phyloP scores from a whole-genome alignment of 495 filamentous ascomycete species.

The Podospora conica region DNA sequence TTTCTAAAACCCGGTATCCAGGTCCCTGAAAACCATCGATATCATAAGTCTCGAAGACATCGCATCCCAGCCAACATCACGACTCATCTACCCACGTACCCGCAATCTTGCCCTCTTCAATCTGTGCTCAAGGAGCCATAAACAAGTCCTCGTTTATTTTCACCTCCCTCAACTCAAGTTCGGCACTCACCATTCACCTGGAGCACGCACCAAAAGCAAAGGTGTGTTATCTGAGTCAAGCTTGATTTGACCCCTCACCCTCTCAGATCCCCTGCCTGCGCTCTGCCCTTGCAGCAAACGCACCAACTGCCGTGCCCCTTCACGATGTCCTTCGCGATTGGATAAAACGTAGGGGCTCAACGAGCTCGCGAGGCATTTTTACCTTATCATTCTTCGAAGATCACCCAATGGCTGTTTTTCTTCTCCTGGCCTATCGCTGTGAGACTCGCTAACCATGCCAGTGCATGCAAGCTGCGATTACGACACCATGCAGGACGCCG shows the following conservation, averaged over 20 bases:
- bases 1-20: neutral
- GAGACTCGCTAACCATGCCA: neutral
- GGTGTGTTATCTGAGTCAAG: too few species aligned
- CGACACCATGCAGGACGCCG: neutral
- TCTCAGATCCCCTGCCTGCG: too few species aligned
- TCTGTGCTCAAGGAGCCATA: too few species aligned
- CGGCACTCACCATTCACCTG: too few species aligned
- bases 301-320: neutral
- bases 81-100: too few species aligned
- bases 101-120: neutral
- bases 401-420: neutral
- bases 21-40: too few species aligned
- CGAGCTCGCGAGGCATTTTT: neutral
- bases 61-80: neutral
- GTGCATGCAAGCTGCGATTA: neutral
- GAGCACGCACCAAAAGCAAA: too few species aligned
- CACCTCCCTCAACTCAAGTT: too few species aligned
- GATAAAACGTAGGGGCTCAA: neutral
- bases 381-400: neutral
- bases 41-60: too few species aligned
- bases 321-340: neutral
- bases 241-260: too few species aligned
- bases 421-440: neutral
- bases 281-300: neutral
- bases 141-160: neutral